Base-by-base conservation (phyloP, 2,329 filamentous ascomycete species). In the Curvularia eragrostidis region DNA sequence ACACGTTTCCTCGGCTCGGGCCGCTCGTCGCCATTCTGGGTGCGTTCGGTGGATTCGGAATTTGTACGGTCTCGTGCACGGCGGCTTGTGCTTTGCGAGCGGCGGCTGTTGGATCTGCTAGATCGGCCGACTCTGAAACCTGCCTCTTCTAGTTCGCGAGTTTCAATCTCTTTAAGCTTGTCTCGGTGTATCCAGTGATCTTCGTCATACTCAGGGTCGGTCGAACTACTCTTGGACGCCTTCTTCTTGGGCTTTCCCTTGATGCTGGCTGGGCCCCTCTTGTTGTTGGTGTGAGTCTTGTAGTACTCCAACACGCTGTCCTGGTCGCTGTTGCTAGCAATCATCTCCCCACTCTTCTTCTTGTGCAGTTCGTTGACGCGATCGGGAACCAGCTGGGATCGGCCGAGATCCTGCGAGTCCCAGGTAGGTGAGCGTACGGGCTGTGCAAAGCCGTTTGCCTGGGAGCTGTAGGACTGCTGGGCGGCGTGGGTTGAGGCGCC, bases 101-200 rank as follows among this genome's bases (percentile, higher is more conserved):
- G 67, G 56, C 75, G 67, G 56, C 75, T 77, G 62, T 75, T 75
- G 15, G 74, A 75, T 47, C 76, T 68, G 56, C 73, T 76, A 41
- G 66, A 58, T 44, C 78, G 83, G 56, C 79, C 81, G 78, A 62
- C 87, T 82, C 59, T 81, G 66, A 93, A 87, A 28, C 91, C 91
- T 6, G 90, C 90, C 58, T 90, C 90, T 74, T 92, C 89, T 61
- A 95, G 83, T 77, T 95, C 91, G 70, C 88, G 84, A 66, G 82
- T 94, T 77, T 95, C 91, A 66, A 94, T 95, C 71, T 86, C 86
- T 53, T 90, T 91, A 60, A 95, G 79, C 78, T 94, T 94, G 77
- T 95, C 91, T 55, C 91, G 83, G 71, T 95, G 91, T 67, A 95
- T 94, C 91, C 91, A 95, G 75, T 91, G 89, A 30, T 87, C 90